These are phyloP conservation scores for Globisporangium recalcitrans DNA, from an alignment of 352 stramenopile genomes.

Conservation along the genomic window DNA sequence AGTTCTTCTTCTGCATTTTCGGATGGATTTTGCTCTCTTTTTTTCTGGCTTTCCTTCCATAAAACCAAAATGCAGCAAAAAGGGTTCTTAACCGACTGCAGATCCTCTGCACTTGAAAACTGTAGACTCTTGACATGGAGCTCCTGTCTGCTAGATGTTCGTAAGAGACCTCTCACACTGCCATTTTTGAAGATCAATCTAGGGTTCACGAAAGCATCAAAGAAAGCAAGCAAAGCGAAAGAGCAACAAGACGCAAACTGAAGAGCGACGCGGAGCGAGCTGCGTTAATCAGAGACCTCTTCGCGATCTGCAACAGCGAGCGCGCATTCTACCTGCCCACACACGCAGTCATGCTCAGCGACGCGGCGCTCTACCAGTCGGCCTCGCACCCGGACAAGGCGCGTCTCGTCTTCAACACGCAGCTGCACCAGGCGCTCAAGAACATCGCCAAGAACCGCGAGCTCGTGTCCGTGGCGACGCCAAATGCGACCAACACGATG, in stretches of 20 bases:
- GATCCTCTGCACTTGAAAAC: neutral
- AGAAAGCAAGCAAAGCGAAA: neutral
- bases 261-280: neutral
- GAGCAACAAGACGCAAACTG: neutral
- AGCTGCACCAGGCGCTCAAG: conserved; percentile 69
- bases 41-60: neutral
- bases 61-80: neutral
- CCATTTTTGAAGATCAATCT: neutral
- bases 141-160: neutral
- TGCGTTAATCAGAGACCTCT: neutral
- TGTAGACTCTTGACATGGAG: neutral
- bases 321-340: neutral
- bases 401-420: conserved; percentile 64
- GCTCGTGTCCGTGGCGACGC: conserved; percentile 23
- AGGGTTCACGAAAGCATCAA: neutral
- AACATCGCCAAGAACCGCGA: conserved; percentile 60
- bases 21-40: neutral
- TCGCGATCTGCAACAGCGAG: neutral
- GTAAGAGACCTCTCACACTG: neutral
- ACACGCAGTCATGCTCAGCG: conserved; percentile 25
- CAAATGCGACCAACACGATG: conserved; percentile 24
- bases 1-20: neutral
- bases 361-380: conserved; percentile 42
- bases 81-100: neutral
- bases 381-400: conserved; percentile 44